A percentile compares a stretch with the other conserved stretches of the same genome.
These are phyloP conservation scores for Houttuynia cordata DNA, from an alignment of 164 flowering plant species.

Conservation along the genomic window DNA sequence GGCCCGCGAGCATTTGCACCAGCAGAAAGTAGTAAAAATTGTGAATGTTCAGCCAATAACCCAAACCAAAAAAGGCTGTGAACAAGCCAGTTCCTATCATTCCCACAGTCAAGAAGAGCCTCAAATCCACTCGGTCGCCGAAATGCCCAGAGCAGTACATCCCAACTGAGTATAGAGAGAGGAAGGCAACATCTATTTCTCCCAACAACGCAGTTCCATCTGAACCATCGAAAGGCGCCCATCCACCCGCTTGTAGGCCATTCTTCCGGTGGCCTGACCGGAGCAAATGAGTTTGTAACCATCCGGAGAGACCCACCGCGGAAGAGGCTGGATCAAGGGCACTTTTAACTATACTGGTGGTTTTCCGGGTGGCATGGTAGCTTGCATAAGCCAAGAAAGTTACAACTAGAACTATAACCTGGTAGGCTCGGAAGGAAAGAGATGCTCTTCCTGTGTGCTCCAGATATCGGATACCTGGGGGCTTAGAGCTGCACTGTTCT, in stretches of 20 bases:
- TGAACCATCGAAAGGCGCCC: slow-evolving; percentile 81
- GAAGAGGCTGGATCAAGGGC: slow-evolving; percentile 67
- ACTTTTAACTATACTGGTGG: slow-evolving; percentile 78
- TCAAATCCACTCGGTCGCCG: slow-evolving; percentile 69
- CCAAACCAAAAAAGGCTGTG: slow-evolving; percentile 69
- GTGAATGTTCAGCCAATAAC: slow-evolving; percentile 77
- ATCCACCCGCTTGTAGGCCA: slow-evolving; percentile 30
- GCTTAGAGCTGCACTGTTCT: slow-evolving; percentile 25
- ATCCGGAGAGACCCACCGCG: slow-evolving; percentile 15
- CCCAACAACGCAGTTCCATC: slow-evolving; percentile 74
- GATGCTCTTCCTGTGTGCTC: slow-evolving; percentile 25
- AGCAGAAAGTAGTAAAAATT: slow-evolving; percentile 49
- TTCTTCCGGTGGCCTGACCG: slow-evolving; percentile 8
- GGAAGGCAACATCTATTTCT: slow-evolving; percentile 75
- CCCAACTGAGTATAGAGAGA: slow-evolving; percentile 57
- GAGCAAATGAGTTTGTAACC: slow-evolving; percentile 14
- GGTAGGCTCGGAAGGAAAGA: slow-evolving; percentile 55
- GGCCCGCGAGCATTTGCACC: slow-evolving; percentile 76
- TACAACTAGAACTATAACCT: slow-evolving; percentile 55
- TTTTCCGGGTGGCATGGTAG: slow-evolving; percentile 79
- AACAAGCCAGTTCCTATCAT: slow-evolving; percentile 90
- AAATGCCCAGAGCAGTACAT: slow-evolving; percentile 85
- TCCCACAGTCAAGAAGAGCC: slow-evolving; percentile 68
- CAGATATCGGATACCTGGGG: slow-evolving; percentile 40
- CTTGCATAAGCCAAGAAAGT: slow-evolving; percentile 74